Evolutionary conservation across 768 basidiomycete species (phyloP).

Genomic region (Suillus subaureus): DNA sequence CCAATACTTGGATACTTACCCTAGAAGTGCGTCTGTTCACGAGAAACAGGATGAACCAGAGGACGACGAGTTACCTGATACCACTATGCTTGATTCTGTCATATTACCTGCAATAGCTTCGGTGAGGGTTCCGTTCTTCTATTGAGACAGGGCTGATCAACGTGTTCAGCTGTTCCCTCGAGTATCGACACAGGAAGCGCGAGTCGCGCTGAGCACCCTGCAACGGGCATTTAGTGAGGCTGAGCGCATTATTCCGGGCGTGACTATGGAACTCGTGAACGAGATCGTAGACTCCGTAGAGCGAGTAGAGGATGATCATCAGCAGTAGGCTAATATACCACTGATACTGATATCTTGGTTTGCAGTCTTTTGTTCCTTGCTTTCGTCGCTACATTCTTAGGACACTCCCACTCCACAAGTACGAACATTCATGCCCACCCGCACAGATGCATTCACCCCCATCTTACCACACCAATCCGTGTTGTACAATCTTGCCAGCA

Average conservation of each 20-base stretch:
- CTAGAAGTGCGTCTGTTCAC: conserved; percentile 42
- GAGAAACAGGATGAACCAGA: conserved; percentile 42
- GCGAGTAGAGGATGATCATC: conserved; percentile 66
- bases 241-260: conserved; percentile 93
- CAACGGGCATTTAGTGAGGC: conserved; percentile 94
- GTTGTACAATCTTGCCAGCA: conserved; percentile 1
- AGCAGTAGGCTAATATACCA: conserved; percentile 38
- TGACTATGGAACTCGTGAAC: conserved; percentile 62
- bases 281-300: conserved; percentile 95
- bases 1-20: conserved; percentile 53
- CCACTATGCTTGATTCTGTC: conserved; percentile 95
- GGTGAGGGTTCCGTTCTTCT: conserved; percentile 46
- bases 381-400: conserved; percentile 11
- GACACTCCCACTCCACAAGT: conserved; percentile 10
- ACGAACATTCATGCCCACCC: conserved; percentile 1
- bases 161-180: conserved; percentile 48
- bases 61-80: conserved; percentile 64
- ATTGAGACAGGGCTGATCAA: background rate
- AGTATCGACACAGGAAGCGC: conserved; percentile 90
- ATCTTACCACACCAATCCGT: background rate
- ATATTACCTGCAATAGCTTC: conserved; percentile 95
- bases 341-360: conserved; percentile 2
- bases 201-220: conserved; percentile 85
- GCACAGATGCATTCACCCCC: conserved; percentile 14
- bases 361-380: conserved; percentile 18